These are phyloP conservation scores for Geotrichum citri-aurantii DNA, from an alignment of 1,139 yeast genomes.

Conservation along the genomic window DNA sequence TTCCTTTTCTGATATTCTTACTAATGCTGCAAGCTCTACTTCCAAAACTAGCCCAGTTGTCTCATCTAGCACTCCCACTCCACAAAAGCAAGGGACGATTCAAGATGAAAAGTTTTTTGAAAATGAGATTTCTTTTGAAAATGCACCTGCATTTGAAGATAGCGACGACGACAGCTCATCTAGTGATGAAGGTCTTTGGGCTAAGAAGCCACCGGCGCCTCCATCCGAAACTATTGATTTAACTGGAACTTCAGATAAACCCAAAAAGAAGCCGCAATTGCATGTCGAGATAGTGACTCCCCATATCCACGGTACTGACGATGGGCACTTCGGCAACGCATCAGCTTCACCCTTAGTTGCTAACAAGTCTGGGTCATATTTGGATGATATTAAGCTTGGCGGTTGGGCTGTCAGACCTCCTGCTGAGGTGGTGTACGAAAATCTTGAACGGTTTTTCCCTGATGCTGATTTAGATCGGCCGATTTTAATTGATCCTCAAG, in stretches of 20 bases:
- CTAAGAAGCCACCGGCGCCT: slow-evolving; percentile 41
- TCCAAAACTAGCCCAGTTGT: neutral
- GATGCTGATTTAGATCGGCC: slow-evolving; percentile 89
- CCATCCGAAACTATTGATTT: neutral
- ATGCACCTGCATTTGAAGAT: slow-evolving; percentile 53
- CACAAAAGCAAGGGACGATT: slow-evolving; percentile 11
- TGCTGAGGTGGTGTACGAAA: slow-evolving; percentile 85
- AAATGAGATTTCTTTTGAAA: slow-evolving; percentile 65
- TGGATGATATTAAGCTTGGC: slow-evolving; percentile 12
- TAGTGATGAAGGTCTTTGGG: slow-evolving; percentile 56
- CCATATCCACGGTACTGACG: slow-evolving; percentile 11
- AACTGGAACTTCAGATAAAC: neutral
- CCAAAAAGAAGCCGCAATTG: slow-evolving; percentile 21
- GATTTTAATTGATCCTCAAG: slow-evolving; percentile 60
- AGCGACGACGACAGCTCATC: slow-evolving; percentile 39
- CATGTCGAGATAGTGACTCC: slow-evolving; percentile 23
- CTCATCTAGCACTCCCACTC: neutral
- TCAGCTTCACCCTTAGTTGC: neutral
- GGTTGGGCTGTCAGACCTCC: slow-evolving; percentile 77
- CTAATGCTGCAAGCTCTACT: neutral
- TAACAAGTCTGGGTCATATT: slow-evolving; percentile 1
- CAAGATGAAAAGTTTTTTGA: slow-evolving; percentile 37
- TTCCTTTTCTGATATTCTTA: neutral
- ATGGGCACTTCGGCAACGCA: neutral
- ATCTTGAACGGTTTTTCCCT: slow-evolving; percentile 88